Base-by-base conservation (phyloP, 1,284 basidiomycete genomes). In the Heliocybe sulcata region DNA sequence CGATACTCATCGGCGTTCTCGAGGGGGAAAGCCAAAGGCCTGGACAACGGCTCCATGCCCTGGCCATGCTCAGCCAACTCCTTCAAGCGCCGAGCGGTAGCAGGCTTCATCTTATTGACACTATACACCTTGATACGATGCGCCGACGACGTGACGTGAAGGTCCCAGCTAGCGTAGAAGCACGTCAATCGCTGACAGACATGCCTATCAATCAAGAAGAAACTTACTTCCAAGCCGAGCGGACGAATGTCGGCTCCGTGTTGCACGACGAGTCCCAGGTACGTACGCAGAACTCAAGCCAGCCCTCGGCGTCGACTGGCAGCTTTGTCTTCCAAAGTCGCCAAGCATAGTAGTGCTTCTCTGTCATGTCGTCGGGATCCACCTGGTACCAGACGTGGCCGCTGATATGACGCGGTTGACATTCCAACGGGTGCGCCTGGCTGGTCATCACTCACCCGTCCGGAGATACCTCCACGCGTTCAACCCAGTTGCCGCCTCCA, bases 201-300 rank as follows among this genome's bases (percentile, higher is more conserved):
- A 22, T 6, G 29, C 4, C 29, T 31, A 31, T 31, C 29, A 4
- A 22, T n/a, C 20, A 35, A 54, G 26, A 51, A 45, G 16, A 51
- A n/a, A 14, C 76, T 56, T 59, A 80, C 79, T 80, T 80, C 77
- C 77, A 80, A 3, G 77, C 74, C 16, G 77, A 80, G 31, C 77
- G 74, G 9, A 81, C 76, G 57, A 73, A 79, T 1, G 80, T 81
- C 20, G 80, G 80, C 60, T 81, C 76, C 2, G 79, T 81, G 60
- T 82, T 81, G 65, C 77, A 79, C 8, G 77, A 77, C 16, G 77
- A 78, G 60, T 81, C 79, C 80, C 80, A 82, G 0, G 76, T 75
- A 45, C 79, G 75, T n/a, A 78, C 79, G 57, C 77, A 79, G 65
- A 81, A 77, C 58, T 81, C 79, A 35, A 80, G 70, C 79, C 79